phyloP scores from a whole-genome alignment of 2,329 filamentous ascomycete species.

The Cladosporium halotolerans region DNA sequence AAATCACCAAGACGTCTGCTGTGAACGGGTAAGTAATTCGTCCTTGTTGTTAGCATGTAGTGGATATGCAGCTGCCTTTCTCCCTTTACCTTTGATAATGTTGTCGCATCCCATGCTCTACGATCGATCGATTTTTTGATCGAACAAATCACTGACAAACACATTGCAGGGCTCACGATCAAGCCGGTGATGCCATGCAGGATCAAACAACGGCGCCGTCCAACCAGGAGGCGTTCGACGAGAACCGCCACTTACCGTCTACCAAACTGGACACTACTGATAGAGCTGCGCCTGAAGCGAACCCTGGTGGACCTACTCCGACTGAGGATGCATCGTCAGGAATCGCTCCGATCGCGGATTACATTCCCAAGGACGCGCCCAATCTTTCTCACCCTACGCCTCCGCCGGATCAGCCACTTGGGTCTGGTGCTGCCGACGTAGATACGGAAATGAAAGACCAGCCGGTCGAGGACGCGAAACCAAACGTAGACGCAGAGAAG shows the following conservation, averaged over 20 bases:
- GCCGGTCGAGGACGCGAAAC: conserved; percentile 12
- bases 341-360: conserved; percentile 39
- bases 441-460: conserved; percentile 23
- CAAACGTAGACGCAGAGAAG: conserved; percentile 4
- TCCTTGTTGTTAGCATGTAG: background rate
- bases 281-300: conserved; percentile 19
- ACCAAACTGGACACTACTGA: conserved; percentile 15
- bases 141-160: background rate
- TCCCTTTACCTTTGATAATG: background rate
- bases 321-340: conserved; percentile 37
- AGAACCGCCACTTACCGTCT: conserved; percentile 9
- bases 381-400: conserved; percentile 37
- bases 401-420: conserved; percentile 36
- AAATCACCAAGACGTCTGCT: background rate
- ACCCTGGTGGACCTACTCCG: conserved; percentile 30
- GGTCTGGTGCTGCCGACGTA: conserved; percentile 23
- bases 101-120: background rate
- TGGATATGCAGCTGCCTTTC: background rate
- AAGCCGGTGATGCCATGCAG: conserved; percentile 8
- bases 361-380: conserved; percentile 36
- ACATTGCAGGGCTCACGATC: background rate
- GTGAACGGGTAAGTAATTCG: conserved; percentile 5
- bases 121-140: background rate
- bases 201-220: conserved; percentile 1
- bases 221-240: conserved; percentile 12